phyloP scores from a whole-genome alignment of 768 basidiomycete species.

The Dictyophora rubrovolvata region DNA sequence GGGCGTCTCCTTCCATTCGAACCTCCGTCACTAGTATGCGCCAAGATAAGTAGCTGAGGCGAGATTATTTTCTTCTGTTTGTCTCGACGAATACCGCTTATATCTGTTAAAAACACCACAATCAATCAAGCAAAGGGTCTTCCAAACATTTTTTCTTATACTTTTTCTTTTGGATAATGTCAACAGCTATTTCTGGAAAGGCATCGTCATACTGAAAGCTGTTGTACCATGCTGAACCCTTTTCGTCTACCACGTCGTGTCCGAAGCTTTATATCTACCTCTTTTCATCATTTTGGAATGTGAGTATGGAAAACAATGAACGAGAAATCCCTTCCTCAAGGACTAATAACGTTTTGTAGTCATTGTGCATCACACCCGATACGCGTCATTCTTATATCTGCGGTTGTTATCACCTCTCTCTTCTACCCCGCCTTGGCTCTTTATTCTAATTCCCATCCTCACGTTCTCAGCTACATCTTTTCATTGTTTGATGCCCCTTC shows the following conservation, averaged over 20 bases:
- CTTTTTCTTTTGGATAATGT: neutral
- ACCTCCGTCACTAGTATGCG: neutral
- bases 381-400: slow-evolving; percentile 77
- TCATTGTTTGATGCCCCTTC: slow-evolving; percentile 39
- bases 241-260: slow-evolving; percentile 7
- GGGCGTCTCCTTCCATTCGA: neutral
- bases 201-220: neutral
- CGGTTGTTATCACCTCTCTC: slow-evolving; percentile 79
- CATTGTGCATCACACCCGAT: slow-evolving; percentile 89
- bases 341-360: slow-evolving; percentile 26
- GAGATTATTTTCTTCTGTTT: neutral
- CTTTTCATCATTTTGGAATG: slow-evolving; percentile 69
- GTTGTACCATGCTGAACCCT: slow-evolving; percentile 3
- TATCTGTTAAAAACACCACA: neutral
- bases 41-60: neutral
- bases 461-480: slow-evolving; percentile 37
- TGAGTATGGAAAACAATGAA: slow-evolving; percentile 29
- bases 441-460: slow-evolving; percentile 62
- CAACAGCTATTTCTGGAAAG: neutral
- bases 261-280: slow-evolving; percentile 5
- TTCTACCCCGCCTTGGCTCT: slow-evolving; percentile 86
- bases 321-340: neutral
- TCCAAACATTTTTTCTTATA: neutral
- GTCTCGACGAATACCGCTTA: neutral
- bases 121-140: neutral